phyloP scores from a whole-genome alignment of 495 filamentous ascomycete species.

The Penicillium salamii region DNA sequence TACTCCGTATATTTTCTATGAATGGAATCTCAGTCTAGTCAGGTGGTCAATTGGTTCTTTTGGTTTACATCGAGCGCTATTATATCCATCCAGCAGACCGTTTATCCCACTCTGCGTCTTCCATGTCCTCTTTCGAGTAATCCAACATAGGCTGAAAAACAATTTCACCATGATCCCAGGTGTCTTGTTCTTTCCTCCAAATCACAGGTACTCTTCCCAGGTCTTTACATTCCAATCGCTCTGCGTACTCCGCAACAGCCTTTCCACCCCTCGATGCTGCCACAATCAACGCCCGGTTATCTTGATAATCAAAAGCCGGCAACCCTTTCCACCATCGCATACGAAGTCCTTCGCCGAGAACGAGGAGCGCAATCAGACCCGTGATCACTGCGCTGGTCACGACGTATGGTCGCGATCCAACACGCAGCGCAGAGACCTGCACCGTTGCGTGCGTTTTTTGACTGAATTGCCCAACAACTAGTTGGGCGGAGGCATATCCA shows the following conservation, averaged over 20 bases:
- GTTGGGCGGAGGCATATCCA: constrained; percentile 29
- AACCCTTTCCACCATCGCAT: constrained; percentile 13
- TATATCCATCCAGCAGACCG: too few relatives aligned
- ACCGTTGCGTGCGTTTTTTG: constrained; percentile 7
- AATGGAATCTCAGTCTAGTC: too few relatives aligned
- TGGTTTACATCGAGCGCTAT: too few relatives aligned
- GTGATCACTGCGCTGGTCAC: constrained; percentile 24
- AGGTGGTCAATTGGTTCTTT: too few relatives aligned
- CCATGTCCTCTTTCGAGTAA: too few relatives aligned
- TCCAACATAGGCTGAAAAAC: too few relatives aligned
- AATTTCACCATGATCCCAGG: too few relatives aligned
- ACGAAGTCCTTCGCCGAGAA: constrained; percentile 14
- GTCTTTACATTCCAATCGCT: not conserved
- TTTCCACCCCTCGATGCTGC: constrained; percentile 10
- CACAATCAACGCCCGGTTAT: constrained; percentile 6
- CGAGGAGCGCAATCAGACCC: constrained; percentile 12
- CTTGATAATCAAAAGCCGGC: constrained; percentile 17
- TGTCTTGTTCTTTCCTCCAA: not conserved
- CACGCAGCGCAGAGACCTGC: constrained; percentile 11
- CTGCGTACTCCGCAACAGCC: constrained; percentile 5
- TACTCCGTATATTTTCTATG: too few relatives aligned
- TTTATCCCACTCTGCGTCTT: too few relatives aligned
- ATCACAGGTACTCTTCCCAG: not conserved
- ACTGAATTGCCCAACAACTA: constrained; percentile 21
- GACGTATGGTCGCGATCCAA: constrained; percentile 29